Conservation (phyloP, 2,329 filamentous ascomycete species). For the Dothideomycetes sp. region DNA sequence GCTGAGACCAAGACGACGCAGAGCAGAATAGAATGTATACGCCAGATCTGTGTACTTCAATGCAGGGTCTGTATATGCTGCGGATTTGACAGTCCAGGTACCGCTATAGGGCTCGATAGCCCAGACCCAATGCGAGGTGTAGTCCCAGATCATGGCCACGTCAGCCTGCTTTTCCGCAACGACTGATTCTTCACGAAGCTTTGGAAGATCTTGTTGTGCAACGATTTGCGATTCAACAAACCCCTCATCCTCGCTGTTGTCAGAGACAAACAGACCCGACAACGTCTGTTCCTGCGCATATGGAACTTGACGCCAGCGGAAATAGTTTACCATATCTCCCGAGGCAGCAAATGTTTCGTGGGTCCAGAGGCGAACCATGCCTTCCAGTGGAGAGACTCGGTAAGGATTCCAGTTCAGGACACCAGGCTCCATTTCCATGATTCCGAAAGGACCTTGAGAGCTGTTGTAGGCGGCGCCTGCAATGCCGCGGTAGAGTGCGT, state of each 20-base stretch:
- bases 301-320: constrained; percentile 15
- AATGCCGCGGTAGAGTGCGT: constrained; percentile 13
- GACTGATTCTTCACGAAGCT: constrained; percentile 1
- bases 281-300: constrained; percentile 16
- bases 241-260: constrained; percentile 12
- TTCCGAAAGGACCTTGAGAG: constrained; percentile 13
- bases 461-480: constrained; percentile 12
- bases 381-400: constrained; percentile 14
- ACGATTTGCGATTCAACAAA: constrained; percentile 12
- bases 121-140: constrained; percentile 15
- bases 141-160: constrained; percentile 13
- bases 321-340: constrained; percentile 15
- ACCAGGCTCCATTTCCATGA: constrained; percentile 17
- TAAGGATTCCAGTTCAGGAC: constrained; percentile 15
- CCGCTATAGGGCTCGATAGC: constrained; percentile 15
- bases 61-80: constrained; percentile 10
- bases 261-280: constrained; percentile 13
- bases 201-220: constrained; percentile 11
- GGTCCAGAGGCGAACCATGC: constrained; percentile 16
- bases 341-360: constrained; percentile 14
- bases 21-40: constrained; percentile 14
- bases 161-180: constrained; percentile 10
- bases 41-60: constrained; percentile 12
- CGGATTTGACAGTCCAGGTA: constrained; percentile 13
- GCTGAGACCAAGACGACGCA: constrained; percentile 13